A percentile compares a stretch with the other conserved stretches of the same genome.
phyloP scores from a whole-genome alignment of 257 asterid genomes.

The Haberlea rhodopensis region DNA sequence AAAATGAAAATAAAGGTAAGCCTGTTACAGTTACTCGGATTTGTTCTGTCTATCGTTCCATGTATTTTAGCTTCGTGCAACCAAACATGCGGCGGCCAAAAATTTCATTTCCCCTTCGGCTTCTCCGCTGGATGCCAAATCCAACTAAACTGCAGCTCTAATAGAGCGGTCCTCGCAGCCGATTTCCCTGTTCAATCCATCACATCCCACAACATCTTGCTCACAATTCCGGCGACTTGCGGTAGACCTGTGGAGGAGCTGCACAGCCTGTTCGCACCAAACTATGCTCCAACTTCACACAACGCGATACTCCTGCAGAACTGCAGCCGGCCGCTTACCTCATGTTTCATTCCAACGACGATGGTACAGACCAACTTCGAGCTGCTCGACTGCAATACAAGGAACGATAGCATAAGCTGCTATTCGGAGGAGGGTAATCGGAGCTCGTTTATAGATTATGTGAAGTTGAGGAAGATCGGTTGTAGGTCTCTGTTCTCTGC shows the following conservation, averaged over 20 bases:
- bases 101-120: constrained; percentile 65
- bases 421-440: constrained; percentile 47
- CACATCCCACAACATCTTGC: constrained; percentile 30
- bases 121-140: constrained; percentile 64
- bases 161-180: constrained; percentile 40
- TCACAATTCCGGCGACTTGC: constrained; percentile 54
- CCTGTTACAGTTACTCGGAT: no score
- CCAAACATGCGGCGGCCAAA: constrained; percentile 46
- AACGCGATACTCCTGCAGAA: constrained; percentile 61
- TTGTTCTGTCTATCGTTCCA: constrained; percentile 15
- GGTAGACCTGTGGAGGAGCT: constrained; percentile 49
- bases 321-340: constrained; percentile 35
- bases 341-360: constrained; percentile 58
- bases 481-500: constrained; percentile 64
- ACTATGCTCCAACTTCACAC: constrained; percentile 67
- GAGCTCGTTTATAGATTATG: constrained; percentile 43
- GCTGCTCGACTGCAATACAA: constrained; percentile 42
- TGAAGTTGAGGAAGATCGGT: constrained; percentile 26
- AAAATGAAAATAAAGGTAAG: no score
- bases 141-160: constrained; percentile 57
- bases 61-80: constrained; percentile 33
- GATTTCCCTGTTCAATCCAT: constrained; percentile 46
- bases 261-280: constrained; percentile 41
- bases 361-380: constrained; percentile 70
- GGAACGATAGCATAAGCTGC: constrained; percentile 48